Base-by-base conservation (phyloP, 306 rosid species). In the Vigna reflexopilosa region DNA sequence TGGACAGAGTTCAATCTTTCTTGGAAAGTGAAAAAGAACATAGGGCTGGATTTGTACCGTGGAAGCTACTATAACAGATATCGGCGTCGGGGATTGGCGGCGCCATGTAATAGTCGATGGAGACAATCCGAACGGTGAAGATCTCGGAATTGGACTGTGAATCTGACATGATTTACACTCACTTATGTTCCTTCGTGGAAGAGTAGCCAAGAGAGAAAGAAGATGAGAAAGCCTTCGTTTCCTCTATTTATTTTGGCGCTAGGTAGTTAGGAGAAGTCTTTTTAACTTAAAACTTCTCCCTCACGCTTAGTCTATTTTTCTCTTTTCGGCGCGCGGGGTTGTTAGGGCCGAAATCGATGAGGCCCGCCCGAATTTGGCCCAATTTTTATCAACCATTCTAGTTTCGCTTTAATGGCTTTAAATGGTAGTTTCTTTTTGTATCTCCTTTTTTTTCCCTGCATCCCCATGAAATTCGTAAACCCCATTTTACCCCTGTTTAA, bases 41-140 rank as follows among this genome's bases (percentile, higher is more conserved):
- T 64, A 47, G 79, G 78, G 72, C 58, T 44, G 63, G 76, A 20
- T 1, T 16, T 24, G 68, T 85, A 94, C 98, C 92, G n/a, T 94
- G 98, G 85, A 95, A 92, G 83, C 87, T 88, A 64, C 92, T 92
- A 88, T 91, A 85, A 74, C 90, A 90, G 73, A 92, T 79, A 77
- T 89, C 98, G 10, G 82, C 67, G 78, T 67, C 88, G 9, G 88
- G 83, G 72, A 92, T 88, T 32, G 97, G 96, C 75, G 89, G 79
- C 16, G 96, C 86, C 93, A 95, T 85, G 90, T 88, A 89, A 82
- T 92, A 77, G 82, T 95, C 93, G 77, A 92, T 84, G 86, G 97
- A 83, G 68, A 95, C 90, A 32, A 95, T 87, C 15, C 98, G 92
- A 73, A 89, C 82, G 69, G 93, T 92, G 86, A 92, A 92, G 52